phyloP scores from a whole-genome alignment of 768 basidiomycete species.

The Boletus coccyginus region DNA sequence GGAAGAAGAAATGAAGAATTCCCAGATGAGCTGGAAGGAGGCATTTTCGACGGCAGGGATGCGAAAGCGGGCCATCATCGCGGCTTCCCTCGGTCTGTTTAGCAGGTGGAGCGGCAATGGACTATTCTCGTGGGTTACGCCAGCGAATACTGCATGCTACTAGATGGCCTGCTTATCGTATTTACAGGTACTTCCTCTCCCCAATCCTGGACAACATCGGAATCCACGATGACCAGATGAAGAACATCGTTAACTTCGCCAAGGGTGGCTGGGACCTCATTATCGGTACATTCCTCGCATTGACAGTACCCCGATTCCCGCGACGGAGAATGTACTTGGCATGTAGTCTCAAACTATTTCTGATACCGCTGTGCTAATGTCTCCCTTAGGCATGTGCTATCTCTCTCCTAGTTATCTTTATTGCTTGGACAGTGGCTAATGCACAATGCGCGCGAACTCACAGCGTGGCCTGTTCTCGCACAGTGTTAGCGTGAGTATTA shows the following conservation, averaged over 20 bases:
- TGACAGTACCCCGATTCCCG: slow-evolving; percentile 13
- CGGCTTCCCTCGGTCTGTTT: slow-evolving; percentile 13
- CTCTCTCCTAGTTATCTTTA: slow-evolving; percentile 12
- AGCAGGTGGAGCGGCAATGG: not conserved
- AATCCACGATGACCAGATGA: slow-evolving; percentile 18
- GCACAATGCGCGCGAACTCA: slow-evolving; percentile 17
- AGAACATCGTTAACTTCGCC: slow-evolving; percentile 14
- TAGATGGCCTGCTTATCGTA: not conserved
- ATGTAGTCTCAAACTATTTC: not conserved
- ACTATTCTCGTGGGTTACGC: not conserved
- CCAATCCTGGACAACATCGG: slow-evolving; percentile 18
- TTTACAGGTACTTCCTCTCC: slow-evolving; percentile 7
- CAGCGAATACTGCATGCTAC: no score
- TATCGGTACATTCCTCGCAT: not conserved
- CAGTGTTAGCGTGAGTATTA: slow-evolving; percentile 9
- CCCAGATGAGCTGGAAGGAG: not conserved
- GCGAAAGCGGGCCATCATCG: slow-evolving; percentile 12
- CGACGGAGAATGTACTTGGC: not conserved
- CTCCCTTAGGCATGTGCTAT: slow-evolving; percentile 11
- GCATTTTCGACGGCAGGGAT: slow-evolving; percentile 13
- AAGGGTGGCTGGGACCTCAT: slow-evolving; percentile 12
- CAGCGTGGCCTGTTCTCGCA: not conserved
- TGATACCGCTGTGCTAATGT: not conserved
- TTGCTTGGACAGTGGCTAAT: slow-evolving; percentile 18
- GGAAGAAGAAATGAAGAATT: slow-evolving; percentile 23